Base-by-base conservation (phyloP, 495 filamentous ascomycete species). In the Neurospora tetraspora region DNA sequence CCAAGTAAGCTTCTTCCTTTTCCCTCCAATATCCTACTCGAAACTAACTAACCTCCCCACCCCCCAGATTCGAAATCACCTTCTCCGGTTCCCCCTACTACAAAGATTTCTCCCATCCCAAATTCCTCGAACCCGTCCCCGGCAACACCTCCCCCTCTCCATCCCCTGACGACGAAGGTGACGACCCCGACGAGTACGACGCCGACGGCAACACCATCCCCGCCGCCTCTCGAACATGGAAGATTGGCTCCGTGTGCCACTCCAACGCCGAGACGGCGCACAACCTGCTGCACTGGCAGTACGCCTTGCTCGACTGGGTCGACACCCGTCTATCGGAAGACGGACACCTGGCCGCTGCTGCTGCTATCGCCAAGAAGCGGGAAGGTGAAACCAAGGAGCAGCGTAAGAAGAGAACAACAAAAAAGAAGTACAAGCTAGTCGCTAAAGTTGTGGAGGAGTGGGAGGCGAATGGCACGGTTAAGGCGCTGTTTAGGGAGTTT, bases 71-170 rank as follows among this genome's bases (percentile, higher is more conserved):
- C 31, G 82, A 85, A 68, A 79, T 96, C 53, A 84, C 83, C 9
- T 89, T 97, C 73, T 80, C 78, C 8, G 94, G 93, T 6, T 86
- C 88, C 36, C 82, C 92, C 0, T 97, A 97, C 78, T 81, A 91
- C 71, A 85, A 89, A 37, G 80, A 89, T 5, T 90, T 90, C 0
- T 68, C 20, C 16, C 53, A 59, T 0, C 34, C 42, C 1, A 42
- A 37, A 10, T 78, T 78, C 34, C 84, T 97, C 0, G 90, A 93
- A 71, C 88, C 91, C 0, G 79, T 94, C 2, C 27, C 53, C 85
- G 84, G 9, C 78, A 36, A 31, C 27, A 61, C 14, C 7, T 39
- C 69, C 5, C 70, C 70, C 40, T 43, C 53, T 1, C 68, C 42
- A 1, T 40, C 71, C 20, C 23, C 40, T 9, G 68, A 87, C 6